Conservation (phyloP, 345 rosid species). For the Sisymbrium irio region DNA sequence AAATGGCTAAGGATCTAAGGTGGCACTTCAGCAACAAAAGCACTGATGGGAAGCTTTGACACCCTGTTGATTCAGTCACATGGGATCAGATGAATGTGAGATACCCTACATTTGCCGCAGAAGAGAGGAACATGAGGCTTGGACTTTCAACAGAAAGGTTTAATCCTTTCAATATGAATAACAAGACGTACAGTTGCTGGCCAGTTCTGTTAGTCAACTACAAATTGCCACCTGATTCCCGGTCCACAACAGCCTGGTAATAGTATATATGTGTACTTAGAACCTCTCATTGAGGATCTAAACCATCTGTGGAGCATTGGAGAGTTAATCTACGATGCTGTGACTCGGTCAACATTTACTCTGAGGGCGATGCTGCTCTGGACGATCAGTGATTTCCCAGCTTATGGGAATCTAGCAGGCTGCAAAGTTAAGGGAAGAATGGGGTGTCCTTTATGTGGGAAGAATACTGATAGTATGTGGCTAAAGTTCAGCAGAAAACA, state of each 20-base stretch:
- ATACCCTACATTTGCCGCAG: too few relatives aligned
- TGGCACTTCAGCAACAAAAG: neutral
- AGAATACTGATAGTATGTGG: neutral
- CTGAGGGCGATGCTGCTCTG: neutral
- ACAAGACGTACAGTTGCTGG: neutral
- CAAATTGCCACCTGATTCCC: neutral
- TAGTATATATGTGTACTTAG: neutral
- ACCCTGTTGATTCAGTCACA: too few relatives aligned
- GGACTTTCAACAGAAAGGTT: too few relatives aligned
- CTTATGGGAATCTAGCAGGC: neutral
- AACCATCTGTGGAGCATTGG: neutral
- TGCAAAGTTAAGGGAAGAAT: neutral
- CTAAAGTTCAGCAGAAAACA: neutral
- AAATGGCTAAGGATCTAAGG: neutral
- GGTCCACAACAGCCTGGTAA: neutral
- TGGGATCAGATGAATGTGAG: too few relatives aligned
- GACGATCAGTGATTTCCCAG: neutral
- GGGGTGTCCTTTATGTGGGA: neutral
- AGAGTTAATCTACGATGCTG: neutral
- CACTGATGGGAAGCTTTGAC: too few relatives aligned
- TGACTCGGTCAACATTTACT: neutral
- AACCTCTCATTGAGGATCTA: neutral
- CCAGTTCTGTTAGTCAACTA: neutral
- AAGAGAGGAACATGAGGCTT: too few relatives aligned
- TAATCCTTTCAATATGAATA: too few relatives aligned